Base-by-base conservation (phyloP, 2,329 filamentous ascomycete species). In the Penicillium digitatum region DNA sequence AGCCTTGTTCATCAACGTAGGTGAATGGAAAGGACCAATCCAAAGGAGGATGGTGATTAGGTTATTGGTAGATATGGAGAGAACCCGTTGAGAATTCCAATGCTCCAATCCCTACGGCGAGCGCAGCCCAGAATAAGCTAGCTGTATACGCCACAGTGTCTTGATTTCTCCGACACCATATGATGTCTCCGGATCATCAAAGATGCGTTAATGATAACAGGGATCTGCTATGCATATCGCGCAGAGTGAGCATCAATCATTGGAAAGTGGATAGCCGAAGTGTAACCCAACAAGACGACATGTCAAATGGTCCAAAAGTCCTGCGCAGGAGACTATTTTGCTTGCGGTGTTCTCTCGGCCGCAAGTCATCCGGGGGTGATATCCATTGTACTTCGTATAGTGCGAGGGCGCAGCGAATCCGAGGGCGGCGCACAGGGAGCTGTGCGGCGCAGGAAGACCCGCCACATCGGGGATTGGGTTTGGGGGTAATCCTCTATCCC, bases 161-260 rank as follows among this genome's bases (percentile, higher is more conserved):
- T 38, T 40, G 12, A 27, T 20, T 40, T 32, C 24, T 31, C 35
- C 3, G 18, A 8, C 20, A 12, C 37, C 20, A 40, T 53, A 20
- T 16, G 22, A 24, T 27, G 8, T 14, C 20, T 46, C 16, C 39
- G 12, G 26, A 26, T 32, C 37, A 40, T 40, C 27, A 26, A 52
- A 37, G 44, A 47, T 43, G 22, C 20, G 57, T 63, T 63, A 59
- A 60, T 65, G 62, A 65, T 62, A 52, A 24, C 49, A 31, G 34
- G 20, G 37, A 20, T 42, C 52, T 35, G 42, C 54, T 54, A 53
- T 64, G 62, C 62, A 64, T 64, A 62, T 60, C 26, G 52, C 40
- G 22, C 29, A 48, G 32, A 35, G 38, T 22, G 32, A 39, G 22
- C 50, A 57, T 49, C 20, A 42, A 42, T 32, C 50, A 57, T 48